Base-by-base conservation (phyloP, 1,139 yeast species). In the Suhomyces taliae region DNA sequence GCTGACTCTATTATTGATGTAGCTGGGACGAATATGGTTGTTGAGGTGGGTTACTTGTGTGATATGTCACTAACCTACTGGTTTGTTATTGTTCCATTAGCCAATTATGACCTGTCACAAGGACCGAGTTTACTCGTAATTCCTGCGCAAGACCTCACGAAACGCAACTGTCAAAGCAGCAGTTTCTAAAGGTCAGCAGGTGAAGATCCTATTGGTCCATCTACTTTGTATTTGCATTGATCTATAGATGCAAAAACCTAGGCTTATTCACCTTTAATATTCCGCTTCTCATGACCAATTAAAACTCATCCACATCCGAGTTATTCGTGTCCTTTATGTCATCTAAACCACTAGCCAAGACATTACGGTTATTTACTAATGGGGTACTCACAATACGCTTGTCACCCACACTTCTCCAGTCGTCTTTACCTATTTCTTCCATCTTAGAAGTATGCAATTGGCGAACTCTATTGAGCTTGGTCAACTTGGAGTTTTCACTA, bases 321-420 rank as follows among this genome's bases (percentile, higher is more conserved):
- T 65, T 64, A 40, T 61, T 59, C 7, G 49, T 42, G 39, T 51
- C 56, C 8, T 40, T 34, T 12, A 48, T 45, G 26, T 46, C 37
- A 8, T 37, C 40, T 40, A 35, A 44, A 15, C 24, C 15, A 31
- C 10, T 12, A n/a, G 12, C 32, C 31, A n/a, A 9, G 10, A 26
- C 39, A 14, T 27, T n/a, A 3, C 27, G 24, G 11, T 27, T 27
- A 10, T 26, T 15, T 11, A 27, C 41, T 41, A 51, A 47, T 2
- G 74, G 73, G 0, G 71, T 66, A 53, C 75, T 71, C 9, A 66
- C 66, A 0, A 70, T 58, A 49, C 76, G 58, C 44, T 67, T 70
- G 38, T 45, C 46, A 4, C 32, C 12, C 7, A 11, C 5, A 40
- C 44, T 44, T 27, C 50, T 40, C 11, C 48, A 43, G 7, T 48